Base-by-base conservation (phyloP, 2,329 filamentous ascomycete genomes). In the Madurella mycetomatis region DNA sequence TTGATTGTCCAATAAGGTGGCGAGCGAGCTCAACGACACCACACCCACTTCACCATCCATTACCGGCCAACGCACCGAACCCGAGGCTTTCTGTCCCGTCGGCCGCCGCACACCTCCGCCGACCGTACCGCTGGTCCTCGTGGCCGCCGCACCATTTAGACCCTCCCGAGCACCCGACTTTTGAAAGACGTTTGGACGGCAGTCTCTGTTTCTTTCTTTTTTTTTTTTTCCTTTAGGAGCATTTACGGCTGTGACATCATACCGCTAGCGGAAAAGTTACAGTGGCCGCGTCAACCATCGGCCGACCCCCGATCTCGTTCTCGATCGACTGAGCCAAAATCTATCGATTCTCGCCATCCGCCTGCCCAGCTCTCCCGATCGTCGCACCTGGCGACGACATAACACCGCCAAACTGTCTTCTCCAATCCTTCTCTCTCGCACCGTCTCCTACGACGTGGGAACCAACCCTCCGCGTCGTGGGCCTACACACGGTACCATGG, bases 381-480 rank as follows among this genome's bases (percentile, higher is more conserved):
- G 62, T 58, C 59, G 59, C 57, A 59, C 57, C 60, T 45, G 58
- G 59, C 54, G 59, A 55, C 56, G 60, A 64, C 60, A 59, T 60
- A 76, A 88, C 75, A 92, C 90, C 90, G 89, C 87, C 89, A 95
- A 95, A 78, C 86, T 95, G 90, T 92, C 91, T 86, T 89, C 92
- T 72, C 86, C 82, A 78, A 80, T 94, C 74, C 81, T 95, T 69
- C 83, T 95, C 68, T 87, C 89, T 73, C 89, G 90, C 72, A 90
- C 89, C 79, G 87, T 94, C 80, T 91, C 90, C 73, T 95, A 94
- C 82, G 87, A 91, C 79, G 86, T 86, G 79, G 86, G 87, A 76
- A 83, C 85, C 66, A 87, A 88, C 64, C 77, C 80, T 71, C 80
- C 82, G 67, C 78, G 80, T 70, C 80, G 84, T 74, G 79, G 85